These are phyloP conservation scores for Raffaelea arxii DNA, from an alignment of 2,329 filamentous ascomycete genomes.

Conservation along the genomic window DNA sequence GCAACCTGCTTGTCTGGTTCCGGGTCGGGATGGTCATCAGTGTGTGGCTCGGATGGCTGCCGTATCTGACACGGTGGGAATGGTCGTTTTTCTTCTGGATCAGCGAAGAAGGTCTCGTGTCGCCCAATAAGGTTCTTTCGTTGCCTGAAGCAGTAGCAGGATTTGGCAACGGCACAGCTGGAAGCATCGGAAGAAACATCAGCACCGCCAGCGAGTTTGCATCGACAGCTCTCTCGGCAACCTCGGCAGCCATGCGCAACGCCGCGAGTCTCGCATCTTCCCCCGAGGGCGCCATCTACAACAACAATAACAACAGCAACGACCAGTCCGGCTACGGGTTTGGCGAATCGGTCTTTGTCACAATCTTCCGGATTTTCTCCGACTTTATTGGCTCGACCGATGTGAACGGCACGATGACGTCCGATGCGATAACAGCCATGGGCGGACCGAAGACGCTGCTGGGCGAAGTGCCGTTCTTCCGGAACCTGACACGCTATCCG, in stretches of 20 bases:
- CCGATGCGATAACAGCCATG: slow-evolving; percentile 9
- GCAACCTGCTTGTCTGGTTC: slow-evolving; percentile 66
- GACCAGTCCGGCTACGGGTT: slow-evolving; percentile 20
- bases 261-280: slow-evolving; percentile 28
- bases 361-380: slow-evolving; percentile 20
- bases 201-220: not conserved
- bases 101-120: slow-evolving; percentile 59
- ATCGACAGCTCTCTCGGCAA: not conserved
- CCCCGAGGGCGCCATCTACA: slow-evolving; percentile 22
- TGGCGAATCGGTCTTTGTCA: slow-evolving; percentile 22
- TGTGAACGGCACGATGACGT: slow-evolving; percentile 15
- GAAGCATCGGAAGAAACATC: not conserved
- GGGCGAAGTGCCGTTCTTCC: slow-evolving; percentile 46
- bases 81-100: slow-evolving; percentile 96
- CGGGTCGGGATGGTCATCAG: slow-evolving; percentile 68
- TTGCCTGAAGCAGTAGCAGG: not conserved
- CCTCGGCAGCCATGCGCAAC: slow-evolving; percentile 14
- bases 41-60: slow-evolving; percentile 84
- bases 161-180: not conserved
- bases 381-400: slow-evolving; percentile 15
- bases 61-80: slow-evolving; percentile 80
- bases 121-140: not conserved
- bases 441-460: slow-evolving; percentile 35
- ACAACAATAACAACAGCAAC: slow-evolving; percentile 23
- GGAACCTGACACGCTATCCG: slow-evolving; percentile 57